Evolutionary conservation across 2,329 filamentous ascomycete genomes (phyloP), one percentile per base, ranked within the genome.

Genomic region (Sporothrix pallida): DNA sequence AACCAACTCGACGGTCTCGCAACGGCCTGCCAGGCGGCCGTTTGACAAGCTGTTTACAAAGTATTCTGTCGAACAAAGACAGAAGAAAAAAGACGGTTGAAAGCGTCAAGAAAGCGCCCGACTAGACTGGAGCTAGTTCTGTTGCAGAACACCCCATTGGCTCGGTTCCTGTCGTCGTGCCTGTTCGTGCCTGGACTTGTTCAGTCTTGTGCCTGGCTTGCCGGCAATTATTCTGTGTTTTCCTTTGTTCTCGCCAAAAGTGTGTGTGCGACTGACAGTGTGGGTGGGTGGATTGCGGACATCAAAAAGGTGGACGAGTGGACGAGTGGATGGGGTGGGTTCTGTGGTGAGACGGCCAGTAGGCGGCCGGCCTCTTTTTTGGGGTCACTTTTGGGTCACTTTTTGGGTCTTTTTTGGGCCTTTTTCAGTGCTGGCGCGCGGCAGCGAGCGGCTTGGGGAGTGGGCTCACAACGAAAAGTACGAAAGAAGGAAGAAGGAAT

Each of bases 361-460:
- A 3, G 17, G 20, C 52, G 52, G 52, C 20, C 52, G 52, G 52
- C 52, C 23, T 56, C 23, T 56, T 20, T 20, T 56, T 26, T 26
- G 23, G 23, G 23, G 23, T 26, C 23, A 26, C 52, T 56, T 23
- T 56, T 56, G 52, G 52, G 50, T 20, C 50, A 20, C 15, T 3
- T n/a, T 23, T 20, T n/a, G n/a, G 52, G 52, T 50, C 46, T 50
- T 15, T 3, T 58, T 58, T 42, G 58, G 8, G 13, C 7, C 56
- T 52, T n/a, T 17, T 26, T 23, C 17, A 63, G 20, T 60, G 44
- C 72, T 71, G 72, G 68, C 72, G 68, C 72, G 72, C 72, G 72
- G 72, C 58, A 65, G 65, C 37, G 68, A 68, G 60, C 48, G 67
- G 72, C 56, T 70, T 67, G 63, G 23, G n/a, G 46, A 10, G 65